Evolutionary conservation across 2,329 filamentous ascomycete genomes (phyloP), one percentile per base, ranked within the genome.

Genomic region (Aspergillus luchuensis): DNA sequence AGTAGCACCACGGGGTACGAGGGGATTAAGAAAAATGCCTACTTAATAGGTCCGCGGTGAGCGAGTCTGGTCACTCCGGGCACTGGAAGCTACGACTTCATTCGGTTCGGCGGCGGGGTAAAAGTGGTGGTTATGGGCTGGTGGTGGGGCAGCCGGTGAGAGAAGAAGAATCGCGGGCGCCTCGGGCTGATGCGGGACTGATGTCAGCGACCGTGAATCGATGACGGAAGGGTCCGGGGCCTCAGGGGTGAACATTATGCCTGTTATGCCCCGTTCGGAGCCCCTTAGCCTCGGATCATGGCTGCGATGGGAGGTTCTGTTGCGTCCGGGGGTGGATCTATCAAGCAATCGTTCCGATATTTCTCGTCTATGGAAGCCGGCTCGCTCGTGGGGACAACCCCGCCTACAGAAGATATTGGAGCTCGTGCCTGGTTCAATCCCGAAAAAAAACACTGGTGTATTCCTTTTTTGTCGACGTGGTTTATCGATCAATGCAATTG

Each of bases 151-250:
- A 59, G 67, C 69, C 72, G 74, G 71, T 70, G 67, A 72, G 62
- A 68, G 60, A 65, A 36, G 33, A 13, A 5, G 33, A 36, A 62
- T 65, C 60, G 65, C 60, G 60, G 58, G 61, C 58, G 57, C 57
- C 66, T 74, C 74, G 74, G 75, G 73, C 73, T 76, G 72, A 73
- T 75, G 74, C 75, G 75, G 75, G 72, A 76, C 71, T 76, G 74
- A 77, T 76, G 72, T 76, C 72, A 77, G 63, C 67, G 58, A 36
- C 65, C 38, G 53, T 51, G 59, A 36, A 66, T 67, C 56, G 60
- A 65, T 66, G 66, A 68, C 73, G 72, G 72, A 70, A 73, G 66
- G 66, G 54, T 63, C 67, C 69, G 71, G 66, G 63, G 51, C 58
- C 63, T 62, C 67, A 67, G 64, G 68, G 63, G 60, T 64, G 43